Evolutionary conservation across 441 rosid species (phyloP), one percentile per base, ranked within the genome.

Genomic region (Raphanus hybrid): DNA sequence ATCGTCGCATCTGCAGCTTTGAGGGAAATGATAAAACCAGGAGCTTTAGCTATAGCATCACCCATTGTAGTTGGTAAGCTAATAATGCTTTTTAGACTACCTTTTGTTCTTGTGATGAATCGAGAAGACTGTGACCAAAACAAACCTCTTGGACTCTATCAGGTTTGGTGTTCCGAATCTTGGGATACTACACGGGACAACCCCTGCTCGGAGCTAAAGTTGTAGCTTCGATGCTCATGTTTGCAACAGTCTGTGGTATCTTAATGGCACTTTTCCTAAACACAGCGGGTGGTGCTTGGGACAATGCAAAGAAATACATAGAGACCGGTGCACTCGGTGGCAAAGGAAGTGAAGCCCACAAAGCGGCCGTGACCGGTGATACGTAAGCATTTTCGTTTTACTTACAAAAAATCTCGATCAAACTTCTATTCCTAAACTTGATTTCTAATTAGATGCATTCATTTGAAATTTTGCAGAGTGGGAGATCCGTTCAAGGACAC

Each of bases 401-500:
- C 34, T 29, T 29, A 23, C 26, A 4, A 29, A 29, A 29, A 4
- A 29, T 26, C 59, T 60, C 75, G 32, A 6, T 41, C 27, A 15
- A 43, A 8, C 15, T 54, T 45, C 0, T 37, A 14, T 62, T 58
- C 10, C 41, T 29, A 29, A 4, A 29, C 5, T 4, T 29, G 34
- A 29, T 73, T 27, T 39, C 71, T 77, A 34, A 63, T 39, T 6
- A 5, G 26, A 23, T 23, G 29, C 52, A 37, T 34, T 78, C 39
- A 32, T 69, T 15, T 73, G 62, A 58, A 52, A 34, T 29, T 12
- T 55, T 85, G 90, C 93, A 96, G 99, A 3, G 98, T 96, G 65
- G 99, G 99, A 77, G 99, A 96, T 76, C 99, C 98, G 9, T 93
- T 96, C 86, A 96, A 96, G 82, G 99, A 93, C 82, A 93, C 99